Evolutionary conservation across 345 rosid species (phyloP), one percentile per base, ranked within the genome.

Genomic region (Arabis hirsuta): DNA sequence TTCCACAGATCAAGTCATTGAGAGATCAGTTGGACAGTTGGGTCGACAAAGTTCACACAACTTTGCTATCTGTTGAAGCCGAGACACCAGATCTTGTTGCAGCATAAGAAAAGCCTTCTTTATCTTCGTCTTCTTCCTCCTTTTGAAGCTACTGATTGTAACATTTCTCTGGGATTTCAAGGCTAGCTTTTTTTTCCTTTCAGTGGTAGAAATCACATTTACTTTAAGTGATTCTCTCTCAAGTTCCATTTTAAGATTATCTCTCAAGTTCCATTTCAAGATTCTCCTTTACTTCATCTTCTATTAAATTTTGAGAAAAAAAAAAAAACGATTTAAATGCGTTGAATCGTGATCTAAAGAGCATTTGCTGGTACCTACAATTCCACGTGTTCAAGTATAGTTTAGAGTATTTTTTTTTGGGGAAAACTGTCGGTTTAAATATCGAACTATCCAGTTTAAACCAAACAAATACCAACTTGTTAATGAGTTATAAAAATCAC

Each of bases 51-150:
- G 99, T 96, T 36, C 96, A 78, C 82, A 78, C 86, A 2, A 90
- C 99, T 5, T 78, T 84, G 78, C 41, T 89, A 62, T 96, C 99
- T 22, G 83, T 96, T 9, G 99, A 96, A 84, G 97, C 99, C 0
- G 99, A 96, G 80, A 96, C 98, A 55, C 99, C 99, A 0, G 99
- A 96, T 81, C 94, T 96, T 24, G 92, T 92, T 55, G 80, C 76
- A 11, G 80, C 72, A 8, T 77, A 57, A 71, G 32, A 38, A 60
- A 43, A 26, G 1, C 34, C 22, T 27, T 31, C 46, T 19, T 36
- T 34, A 34, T 55, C 12, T 20, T 46, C n/a, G n/a, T n/a, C 11
- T 16, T 43, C 5, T 10, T 62, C 39, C 8, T 69, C 44, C 62
- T 61, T 76, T 55, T 29, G 9, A 56, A 47, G 59, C 65, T 69